A percentile compares a stretch with the other conserved stretches of the same genome.
These are phyloP conservation scores for Pseudogymnoascus sp. DNA, from an alignment of 2,329 filamentous ascomycete species.

Conservation along the genomic window DNA sequence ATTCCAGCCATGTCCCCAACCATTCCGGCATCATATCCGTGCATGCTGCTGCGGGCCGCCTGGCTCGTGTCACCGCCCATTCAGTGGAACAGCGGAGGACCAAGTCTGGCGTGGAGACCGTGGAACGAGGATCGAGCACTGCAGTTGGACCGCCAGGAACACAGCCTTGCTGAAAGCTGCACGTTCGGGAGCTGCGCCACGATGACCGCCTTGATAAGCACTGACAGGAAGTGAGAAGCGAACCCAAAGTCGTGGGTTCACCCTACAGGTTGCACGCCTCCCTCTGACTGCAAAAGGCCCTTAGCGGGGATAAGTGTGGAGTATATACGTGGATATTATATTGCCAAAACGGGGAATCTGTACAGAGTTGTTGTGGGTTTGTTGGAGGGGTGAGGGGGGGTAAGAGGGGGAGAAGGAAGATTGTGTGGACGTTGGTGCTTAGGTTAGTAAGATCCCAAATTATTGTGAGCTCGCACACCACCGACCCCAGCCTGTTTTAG, in stretches of 20 bases:
- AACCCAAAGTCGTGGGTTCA: not conserved
- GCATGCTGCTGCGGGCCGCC: constrained; percentile 2
- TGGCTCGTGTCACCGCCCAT: constrained; percentile 2
- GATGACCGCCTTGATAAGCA: not conserved
- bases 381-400: not conserved
- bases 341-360: constrained; percentile 1
- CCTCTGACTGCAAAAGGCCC: not conserved
- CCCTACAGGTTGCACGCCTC: not conserved
- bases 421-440: not conserved
- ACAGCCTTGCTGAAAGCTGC: constrained; percentile 3
- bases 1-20: not conserved
- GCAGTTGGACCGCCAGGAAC: not conserved
- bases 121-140: not conserved
- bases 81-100: not conserved
- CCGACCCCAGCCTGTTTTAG: constrained; percentile 1
- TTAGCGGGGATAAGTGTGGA: not conserved
- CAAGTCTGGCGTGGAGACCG: not conserved
- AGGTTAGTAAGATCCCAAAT: not conserved
- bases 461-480: not conserved
- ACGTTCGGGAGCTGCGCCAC: not conserved
- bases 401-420: not conserved
- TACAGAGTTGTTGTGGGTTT: constrained; percentile 1
- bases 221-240: constrained; percentile 5
- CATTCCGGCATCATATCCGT: not conserved
- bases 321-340: constrained; percentile 1